Evolutionary conservation across 2,329 filamentous ascomycete species (phyloP).

Genomic region (Alternaria sp.): DNA sequence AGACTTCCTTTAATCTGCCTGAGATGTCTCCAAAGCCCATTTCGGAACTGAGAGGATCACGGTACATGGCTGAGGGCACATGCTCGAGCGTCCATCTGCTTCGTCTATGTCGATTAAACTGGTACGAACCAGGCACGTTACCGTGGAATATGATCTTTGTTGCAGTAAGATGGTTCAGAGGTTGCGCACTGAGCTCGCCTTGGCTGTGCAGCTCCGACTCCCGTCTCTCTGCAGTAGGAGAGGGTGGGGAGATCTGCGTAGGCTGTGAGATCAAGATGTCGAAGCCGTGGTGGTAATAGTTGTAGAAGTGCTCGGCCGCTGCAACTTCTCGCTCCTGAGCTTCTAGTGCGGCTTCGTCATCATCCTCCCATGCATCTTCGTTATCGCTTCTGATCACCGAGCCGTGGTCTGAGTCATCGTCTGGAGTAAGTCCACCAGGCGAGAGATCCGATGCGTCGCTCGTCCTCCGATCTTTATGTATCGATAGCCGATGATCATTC

Average conservation of each 20-base stretch:
- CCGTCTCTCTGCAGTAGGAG: slow-evolving; percentile 65
- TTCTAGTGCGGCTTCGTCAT: slow-evolving; percentile 59
- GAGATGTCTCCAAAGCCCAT: slow-evolving; percentile 70
- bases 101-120: slow-evolving; percentile 92
- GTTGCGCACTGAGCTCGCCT: slow-evolving; percentile 41
- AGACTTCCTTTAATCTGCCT: slow-evolving; percentile 71
- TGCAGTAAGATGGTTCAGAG: slow-evolving; percentile 75
- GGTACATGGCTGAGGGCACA: slow-evolving; percentile 53
- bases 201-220: slow-evolving; percentile 35
- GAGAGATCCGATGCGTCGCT: slow-evolving; percentile 50
- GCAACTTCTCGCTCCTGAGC: slow-evolving; percentile 67
- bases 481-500: slow-evolving; percentile 86
- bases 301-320: slow-evolving; percentile 83
- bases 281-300: slow-evolving; percentile 96
- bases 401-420: slow-evolving; percentile 47
- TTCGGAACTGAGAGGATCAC: slow-evolving; percentile 72
- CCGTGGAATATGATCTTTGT: slow-evolving; percentile 94
- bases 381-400: slow-evolving; percentile 49
- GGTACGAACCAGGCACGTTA: slow-evolving; percentile 94
- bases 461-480: slow-evolving; percentile 65
- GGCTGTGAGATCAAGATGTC: slow-evolving; percentile 90
- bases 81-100: slow-evolving; percentile 82
- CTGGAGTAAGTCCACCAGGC: slow-evolving; percentile 36
- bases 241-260: slow-evolving; percentile 59
- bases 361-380: slow-evolving; percentile 59